A percentile compares a stretch with the other conserved stretches of the same genome.
Conservation (phyloP, 2,329 filamentous ascomycete genomes). For the Phyllosticta citribraziliensis region DNA sequence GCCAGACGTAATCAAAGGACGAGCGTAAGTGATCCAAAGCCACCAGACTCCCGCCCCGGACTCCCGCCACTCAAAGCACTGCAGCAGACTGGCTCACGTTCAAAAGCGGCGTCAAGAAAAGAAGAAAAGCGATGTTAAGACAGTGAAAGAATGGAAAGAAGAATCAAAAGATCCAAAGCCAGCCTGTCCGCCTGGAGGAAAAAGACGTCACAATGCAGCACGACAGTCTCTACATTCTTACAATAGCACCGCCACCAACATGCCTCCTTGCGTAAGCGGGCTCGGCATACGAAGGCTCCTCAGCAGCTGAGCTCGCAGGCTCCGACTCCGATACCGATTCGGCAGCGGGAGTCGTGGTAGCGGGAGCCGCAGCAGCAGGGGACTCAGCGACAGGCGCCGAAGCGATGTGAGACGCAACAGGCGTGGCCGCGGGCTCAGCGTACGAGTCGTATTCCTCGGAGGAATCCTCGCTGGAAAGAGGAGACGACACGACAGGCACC, state of each 20-base stretch:
- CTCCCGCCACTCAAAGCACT: background rate
- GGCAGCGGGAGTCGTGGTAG: background rate
- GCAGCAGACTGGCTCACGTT: background rate
- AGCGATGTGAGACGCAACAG: background rate
- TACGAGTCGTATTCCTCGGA: background rate
- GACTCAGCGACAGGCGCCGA: no score
- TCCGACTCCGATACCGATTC: background rate
- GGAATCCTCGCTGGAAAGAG: background rate
- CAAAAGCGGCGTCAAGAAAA: background rate
- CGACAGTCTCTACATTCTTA: background rate
- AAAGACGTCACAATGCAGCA: background rate
- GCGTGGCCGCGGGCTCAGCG: background rate
- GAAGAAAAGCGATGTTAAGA: background rate
- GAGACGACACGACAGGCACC: background rate
- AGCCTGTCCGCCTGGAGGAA: background rate
- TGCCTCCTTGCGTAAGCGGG: background rate
- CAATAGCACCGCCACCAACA: constrained; percentile 4
- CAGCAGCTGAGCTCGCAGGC: background rate
- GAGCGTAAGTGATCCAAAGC: background rate
- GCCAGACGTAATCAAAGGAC: background rate
- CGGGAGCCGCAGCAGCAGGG: no score
- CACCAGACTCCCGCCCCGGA: background rate
- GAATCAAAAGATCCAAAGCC: background rate
- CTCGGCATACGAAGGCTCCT: background rate
- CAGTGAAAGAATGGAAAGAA: background rate